These are phyloP conservation scores for Peniophora sp. DNA, from an alignment of 1,284 basidiomycete genomes.

Conservation along the genomic window DNA sequence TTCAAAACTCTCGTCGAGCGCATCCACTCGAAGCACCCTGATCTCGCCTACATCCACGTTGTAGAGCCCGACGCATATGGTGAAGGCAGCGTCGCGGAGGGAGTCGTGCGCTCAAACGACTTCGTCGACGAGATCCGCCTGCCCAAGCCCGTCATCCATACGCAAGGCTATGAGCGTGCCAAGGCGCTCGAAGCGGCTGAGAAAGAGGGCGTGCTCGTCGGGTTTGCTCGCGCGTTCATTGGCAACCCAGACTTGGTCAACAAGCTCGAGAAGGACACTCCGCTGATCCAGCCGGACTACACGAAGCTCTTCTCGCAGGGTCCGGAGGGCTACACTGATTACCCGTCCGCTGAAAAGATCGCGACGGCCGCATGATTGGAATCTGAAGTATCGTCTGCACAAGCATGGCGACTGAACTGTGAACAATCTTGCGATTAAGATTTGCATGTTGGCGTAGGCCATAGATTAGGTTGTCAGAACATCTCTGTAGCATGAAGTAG, in stretches of 20 bases:
- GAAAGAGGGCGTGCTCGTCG: slow-evolving; percentile 29
- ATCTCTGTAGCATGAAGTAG: too few relatives aligned
- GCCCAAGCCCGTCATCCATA: slow-evolving; percentile 22
- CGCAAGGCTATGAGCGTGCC: slow-evolving; percentile 26
- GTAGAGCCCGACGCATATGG: slow-evolving; percentile 26
- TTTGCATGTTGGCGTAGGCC: too few relatives aligned
- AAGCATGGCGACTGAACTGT: too few relatives aligned
- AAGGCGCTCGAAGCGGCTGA: slow-evolving; percentile 17
- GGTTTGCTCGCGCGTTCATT: slow-evolving; percentile 43
- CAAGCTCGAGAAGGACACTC: slow-evolving; percentile 25
- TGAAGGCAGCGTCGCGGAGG: not conserved
- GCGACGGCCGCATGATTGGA: too few relatives aligned
- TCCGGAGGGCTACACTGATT: not conserved
- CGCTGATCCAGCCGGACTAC: slow-evolving; percentile 23
- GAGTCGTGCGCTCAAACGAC: slow-evolving; percentile 20
- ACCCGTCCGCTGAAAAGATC: not conserved
- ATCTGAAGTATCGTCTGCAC: too few relatives aligned
- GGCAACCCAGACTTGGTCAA: slow-evolving; percentile 42
- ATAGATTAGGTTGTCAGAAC: too few relatives aligned
- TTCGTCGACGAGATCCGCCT: slow-evolving; percentile 26
- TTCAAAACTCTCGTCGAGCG: slow-evolving; percentile 22
- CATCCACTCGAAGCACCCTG: slow-evolving; percentile 23
- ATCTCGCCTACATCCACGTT: slow-evolving; percentile 42
- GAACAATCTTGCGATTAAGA: too few relatives aligned
- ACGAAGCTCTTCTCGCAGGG: slow-evolving; percentile 12